phyloP scores from a whole-genome alignment of 768 basidiomycete species.

The Ramaria rubella region DNA sequence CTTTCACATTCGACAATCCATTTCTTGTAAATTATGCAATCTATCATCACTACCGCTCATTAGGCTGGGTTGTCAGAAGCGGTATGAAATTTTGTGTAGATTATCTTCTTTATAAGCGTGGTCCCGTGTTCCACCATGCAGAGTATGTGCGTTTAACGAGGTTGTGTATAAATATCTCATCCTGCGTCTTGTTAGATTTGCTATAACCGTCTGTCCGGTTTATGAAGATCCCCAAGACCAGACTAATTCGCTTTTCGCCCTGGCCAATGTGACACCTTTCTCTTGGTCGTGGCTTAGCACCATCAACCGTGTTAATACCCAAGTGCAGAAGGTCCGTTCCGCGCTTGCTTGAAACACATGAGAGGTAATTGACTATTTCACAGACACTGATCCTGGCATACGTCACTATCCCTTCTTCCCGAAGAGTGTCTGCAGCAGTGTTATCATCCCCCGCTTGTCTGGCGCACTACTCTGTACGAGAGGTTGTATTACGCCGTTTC shows the following conservation, averaged over 20 bases:
- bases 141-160: constrained; percentile 54
- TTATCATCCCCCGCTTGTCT: constrained; percentile 71
- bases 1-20: constrained; percentile 73
- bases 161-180: neutral
- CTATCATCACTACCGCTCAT: constrained; percentile 91
- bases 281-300: constrained; percentile 97
- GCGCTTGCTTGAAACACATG: neutral
- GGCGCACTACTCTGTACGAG: constrained; percentile 70
- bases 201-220: constrained; percentile 81
- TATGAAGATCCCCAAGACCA: constrained; percentile 81
- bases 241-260: constrained; percentile 51
- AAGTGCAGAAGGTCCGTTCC: constrained; percentile 81
- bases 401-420: constrained; percentile 82
- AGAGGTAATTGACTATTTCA: neutral
- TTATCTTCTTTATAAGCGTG: constrained; percentile 88
- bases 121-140: constrained; percentile 92
- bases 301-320: constrained; percentile 91
- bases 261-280: constrained; percentile 65
- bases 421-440: constrained; percentile 42
- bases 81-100: constrained; percentile 98
- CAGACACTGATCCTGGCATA: constrained; percentile 89
- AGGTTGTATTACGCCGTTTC: constrained; percentile 79
- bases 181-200: constrained; percentile 53
- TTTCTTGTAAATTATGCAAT: constrained; percentile 85
- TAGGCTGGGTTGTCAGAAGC: constrained; percentile 94